Evolutionary conservation across 2,329 filamentous ascomycete species (phyloP), one percentile per base, ranked within the genome.

Genomic region (Daldinia eschscholtzii): DNA sequence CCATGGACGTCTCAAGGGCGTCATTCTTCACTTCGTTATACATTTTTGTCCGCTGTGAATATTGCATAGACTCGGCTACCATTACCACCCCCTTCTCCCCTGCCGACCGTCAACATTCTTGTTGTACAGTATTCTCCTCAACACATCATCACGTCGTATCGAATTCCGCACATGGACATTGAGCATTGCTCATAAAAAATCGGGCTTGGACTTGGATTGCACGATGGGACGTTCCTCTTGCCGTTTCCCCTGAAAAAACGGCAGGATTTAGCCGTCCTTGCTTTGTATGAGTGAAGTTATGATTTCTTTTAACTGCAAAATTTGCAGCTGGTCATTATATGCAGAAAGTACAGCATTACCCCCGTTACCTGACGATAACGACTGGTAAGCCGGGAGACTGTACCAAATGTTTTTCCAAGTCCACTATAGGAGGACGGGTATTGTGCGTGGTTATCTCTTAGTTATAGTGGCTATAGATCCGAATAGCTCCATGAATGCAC

Each of bases 81-180:
- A 33, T 15, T n/a, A 20, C 35, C 30, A n/a, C 6, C 30, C 30
- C 39, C 50, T 50, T n/a, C 50, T 50, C 6, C 39, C 37, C n/a
- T 64, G 68, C 69, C 69, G 52, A 70, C 65, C 62, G 68, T 68
- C 67, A 67, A 65, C 66, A 64, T 64, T 64, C 61, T 57, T 69
- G 68, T 70, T 76, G 75, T 75, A 76, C 72, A 76, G 56, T 72
- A 75, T 66, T 68, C 44, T 61, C 68, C 52, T 61, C 59, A 37
- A 61, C 57, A 50, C 42, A 57, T 37, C 48, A 20, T 37, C 48
- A 15, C 4, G n/a, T 46, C 28, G 52, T 53, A 55, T 57, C 57
- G 48, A 60, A 66, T 58, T 65, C 62, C 65, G 59, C 53, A 60
- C 46, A 65, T 60, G 62, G 68, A 65, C 63, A 68, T 73, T 55